phyloP scores from a whole-genome alignment of 2,329 filamentous ascomycete genomes.

The Penicillium sclerotigenum region DNA sequence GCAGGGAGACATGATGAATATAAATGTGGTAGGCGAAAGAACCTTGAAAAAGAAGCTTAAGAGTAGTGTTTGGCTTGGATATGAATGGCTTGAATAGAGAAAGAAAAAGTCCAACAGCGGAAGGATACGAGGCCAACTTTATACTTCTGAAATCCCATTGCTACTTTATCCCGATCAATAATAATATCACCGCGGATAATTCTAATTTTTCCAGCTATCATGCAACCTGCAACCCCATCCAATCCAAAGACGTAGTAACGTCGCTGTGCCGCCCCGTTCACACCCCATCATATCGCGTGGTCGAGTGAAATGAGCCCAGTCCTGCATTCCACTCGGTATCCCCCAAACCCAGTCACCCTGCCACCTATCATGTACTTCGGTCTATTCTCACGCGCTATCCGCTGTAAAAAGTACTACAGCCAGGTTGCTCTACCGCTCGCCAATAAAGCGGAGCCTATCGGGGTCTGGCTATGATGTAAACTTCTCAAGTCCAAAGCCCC shows the following conservation, averaged over 20 bases:
- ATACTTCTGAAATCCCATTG: slow-evolving; percentile 11
- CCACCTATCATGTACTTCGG: not conserved
- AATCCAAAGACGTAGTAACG: slow-evolving; percentile 6
- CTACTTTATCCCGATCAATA: not conserved
- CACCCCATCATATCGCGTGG: slow-evolving; percentile 19
- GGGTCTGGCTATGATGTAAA: not conserved
- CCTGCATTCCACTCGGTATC: slow-evolving; percentile 8
- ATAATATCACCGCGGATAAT: not conserved
- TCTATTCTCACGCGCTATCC: slow-evolving; percentile 21
- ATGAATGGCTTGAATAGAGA: slow-evolving; percentile 1
- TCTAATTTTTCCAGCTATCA: not conserved
- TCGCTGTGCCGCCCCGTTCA: slow-evolving; percentile 4
- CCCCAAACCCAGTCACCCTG: slow-evolving; percentile 3
- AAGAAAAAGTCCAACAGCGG: not conserved
- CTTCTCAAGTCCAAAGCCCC: not conserved
- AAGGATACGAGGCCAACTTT: slow-evolving; percentile 14
- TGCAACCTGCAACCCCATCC: slow-evolving; percentile 4
- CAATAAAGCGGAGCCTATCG: slow-evolving; percentile 10
- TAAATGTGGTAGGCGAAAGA: slow-evolving; percentile 14
- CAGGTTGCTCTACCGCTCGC: slow-evolving; percentile 15
- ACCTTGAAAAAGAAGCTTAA: slow-evolving; percentile 11
- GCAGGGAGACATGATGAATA: slow-evolving; percentile 42
- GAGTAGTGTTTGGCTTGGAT: not conserved
- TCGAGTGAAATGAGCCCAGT: slow-evolving; percentile 20
- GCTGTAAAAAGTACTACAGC: slow-evolving; percentile 2